A percentile compares a stretch with the other conserved stretches of the same genome.
Conservation (phyloP, 495 filamentous ascomycete species). For the Penicillium bovifimosum region DNA sequence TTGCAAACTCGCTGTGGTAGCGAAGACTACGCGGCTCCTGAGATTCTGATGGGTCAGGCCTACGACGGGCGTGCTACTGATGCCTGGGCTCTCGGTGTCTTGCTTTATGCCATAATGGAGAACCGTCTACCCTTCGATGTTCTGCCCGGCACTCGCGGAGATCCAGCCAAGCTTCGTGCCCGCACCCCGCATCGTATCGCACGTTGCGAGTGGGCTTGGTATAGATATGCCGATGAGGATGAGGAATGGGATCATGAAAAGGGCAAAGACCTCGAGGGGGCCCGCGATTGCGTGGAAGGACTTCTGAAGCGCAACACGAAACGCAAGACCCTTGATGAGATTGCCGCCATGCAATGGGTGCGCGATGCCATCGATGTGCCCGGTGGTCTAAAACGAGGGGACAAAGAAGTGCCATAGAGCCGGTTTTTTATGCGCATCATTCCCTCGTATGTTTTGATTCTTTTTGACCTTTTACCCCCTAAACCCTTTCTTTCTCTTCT, state of each 20-base stretch:
- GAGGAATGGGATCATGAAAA: conserved; percentile 61
- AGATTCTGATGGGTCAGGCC: conserved; percentile 89
- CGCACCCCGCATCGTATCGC: conserved; percentile 91
- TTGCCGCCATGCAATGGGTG: conserved; percentile 73
- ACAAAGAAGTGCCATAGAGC: conserved; percentile 56
- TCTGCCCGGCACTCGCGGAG: conserved; percentile 64
- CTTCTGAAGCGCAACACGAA: conserved; percentile 73
- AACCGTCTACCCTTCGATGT: conserved; percentile 88
- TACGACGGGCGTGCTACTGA: conserved; percentile 93
- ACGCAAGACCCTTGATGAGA: conserved; percentile 65
- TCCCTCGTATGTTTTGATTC: background rate
- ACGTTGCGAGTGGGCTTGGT: conserved; percentile 90
- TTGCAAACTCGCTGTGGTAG: conserved; percentile 88
- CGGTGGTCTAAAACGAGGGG: conserved; percentile 61
- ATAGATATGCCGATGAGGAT: conserved; percentile 68
- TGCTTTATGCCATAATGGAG: conserved; percentile 92
- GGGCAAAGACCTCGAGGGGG: conserved; percentile 61
- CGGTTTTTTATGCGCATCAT: conserved; percentile 20
- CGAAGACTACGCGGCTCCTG: conserved; percentile 95
- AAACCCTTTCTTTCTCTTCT: conserved; percentile 5
- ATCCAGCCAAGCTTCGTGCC: conserved; percentile 61
- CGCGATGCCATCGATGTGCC: conserved; percentile 63
- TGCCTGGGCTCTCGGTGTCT: conserved; percentile 90
- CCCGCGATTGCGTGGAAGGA: conserved; percentile 72
- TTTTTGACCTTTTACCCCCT: conserved; percentile 1